Conservation (phyloP, 768 basidiomycete species). For the Trametes punicea region DNA sequence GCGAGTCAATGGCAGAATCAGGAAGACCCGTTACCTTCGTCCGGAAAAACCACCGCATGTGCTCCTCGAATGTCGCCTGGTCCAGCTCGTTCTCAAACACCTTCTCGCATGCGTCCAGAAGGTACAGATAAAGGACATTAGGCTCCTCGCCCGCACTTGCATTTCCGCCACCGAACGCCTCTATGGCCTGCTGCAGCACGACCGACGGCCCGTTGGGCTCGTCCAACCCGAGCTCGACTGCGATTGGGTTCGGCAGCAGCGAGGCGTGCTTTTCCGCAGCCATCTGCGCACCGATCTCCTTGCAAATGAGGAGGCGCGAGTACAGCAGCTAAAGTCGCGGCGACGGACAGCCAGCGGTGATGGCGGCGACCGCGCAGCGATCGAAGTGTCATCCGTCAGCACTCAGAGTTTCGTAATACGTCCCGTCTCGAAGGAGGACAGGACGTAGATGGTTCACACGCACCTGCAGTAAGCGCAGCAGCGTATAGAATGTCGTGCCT, state of each 20-base stretch:
- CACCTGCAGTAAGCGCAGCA: constrained; percentile 86
- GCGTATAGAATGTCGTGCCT: constrained; percentile 90
- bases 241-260: constrained; percentile 73
- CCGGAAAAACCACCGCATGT: constrained; percentile 92
- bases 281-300: constrained; percentile 70
- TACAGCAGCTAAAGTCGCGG: constrained; percentile 67
- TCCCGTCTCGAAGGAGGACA: neutral
- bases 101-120: constrained; percentile 89
- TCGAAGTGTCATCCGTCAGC: neutral
- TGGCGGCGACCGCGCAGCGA: neutral
- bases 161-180: constrained; percentile 43
- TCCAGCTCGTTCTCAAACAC: constrained; percentile 93
- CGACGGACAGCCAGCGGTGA: neutral
- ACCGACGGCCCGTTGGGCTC: constrained; percentile 76
- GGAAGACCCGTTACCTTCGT: constrained; percentile 55
- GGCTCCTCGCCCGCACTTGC: constrained; percentile 39
- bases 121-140: constrained; percentile 82
- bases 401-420: neutral
- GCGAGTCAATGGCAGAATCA: neutral
- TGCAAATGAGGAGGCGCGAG: constrained; percentile 81
- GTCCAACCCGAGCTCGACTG: constrained; percentile 80
- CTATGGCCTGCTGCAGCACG: constrained; percentile 63
- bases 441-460: constrained; percentile 33
- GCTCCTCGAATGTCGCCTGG: constrained; percentile 89
- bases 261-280: constrained; percentile 65